A percentile compares a stretch with the other conserved stretches of the same genome.
Conservation (phyloP, 352 stramenopile genomes). For the Phytopythium montanum region DNA sequence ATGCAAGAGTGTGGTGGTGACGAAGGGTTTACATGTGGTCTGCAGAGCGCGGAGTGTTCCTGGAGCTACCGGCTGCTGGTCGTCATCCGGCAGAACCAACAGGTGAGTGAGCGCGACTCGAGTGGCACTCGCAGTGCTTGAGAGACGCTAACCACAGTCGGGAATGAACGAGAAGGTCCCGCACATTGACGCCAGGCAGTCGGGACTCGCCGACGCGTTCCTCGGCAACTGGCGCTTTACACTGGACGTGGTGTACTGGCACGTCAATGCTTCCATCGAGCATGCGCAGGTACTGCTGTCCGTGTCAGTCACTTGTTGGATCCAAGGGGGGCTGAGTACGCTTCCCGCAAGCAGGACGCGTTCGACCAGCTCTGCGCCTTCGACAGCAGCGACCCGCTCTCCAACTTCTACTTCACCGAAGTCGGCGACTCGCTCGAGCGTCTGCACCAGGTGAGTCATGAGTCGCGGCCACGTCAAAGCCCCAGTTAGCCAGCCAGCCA, state of each 20-base stretch:
- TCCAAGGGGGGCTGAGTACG: not conserved
- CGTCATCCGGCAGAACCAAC: slow-evolving; percentile 24
- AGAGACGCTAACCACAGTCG: not conserved
- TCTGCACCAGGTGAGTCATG: slow-evolving; percentile 44
- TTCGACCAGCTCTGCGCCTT: slow-evolving; percentile 49
- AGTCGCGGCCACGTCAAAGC: no score
- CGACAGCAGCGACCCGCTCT: slow-evolving; percentile 36
- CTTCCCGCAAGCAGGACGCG: slow-evolving; percentile 12
- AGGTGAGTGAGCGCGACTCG: slow-evolving; percentile 13
- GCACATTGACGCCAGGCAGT: slow-evolving; percentile 13
- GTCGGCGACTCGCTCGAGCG: slow-evolving; percentile 40
- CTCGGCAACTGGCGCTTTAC: slow-evolving; percentile 24
- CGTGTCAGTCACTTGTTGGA: not conserved
- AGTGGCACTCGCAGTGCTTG: not conserved
- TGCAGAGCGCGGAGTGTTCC: not conserved
- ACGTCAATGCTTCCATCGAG: slow-evolving; percentile 26
- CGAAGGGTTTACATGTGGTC: not conserved
- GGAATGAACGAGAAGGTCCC: slow-evolving; percentile 11
- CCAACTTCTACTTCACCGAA: slow-evolving; percentile 50
- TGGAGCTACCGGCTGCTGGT: slow-evolving; percentile 27
- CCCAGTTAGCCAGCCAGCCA: no score
- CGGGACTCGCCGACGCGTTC: slow-evolving; percentile 18
- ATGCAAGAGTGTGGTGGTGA: not conserved
- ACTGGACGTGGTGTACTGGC: slow-evolving; percentile 51
- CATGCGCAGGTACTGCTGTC: slow-evolving; percentile 24